Conservation (phyloP, 75 land plant genomes). For the Larix kaempferi region DNA sequence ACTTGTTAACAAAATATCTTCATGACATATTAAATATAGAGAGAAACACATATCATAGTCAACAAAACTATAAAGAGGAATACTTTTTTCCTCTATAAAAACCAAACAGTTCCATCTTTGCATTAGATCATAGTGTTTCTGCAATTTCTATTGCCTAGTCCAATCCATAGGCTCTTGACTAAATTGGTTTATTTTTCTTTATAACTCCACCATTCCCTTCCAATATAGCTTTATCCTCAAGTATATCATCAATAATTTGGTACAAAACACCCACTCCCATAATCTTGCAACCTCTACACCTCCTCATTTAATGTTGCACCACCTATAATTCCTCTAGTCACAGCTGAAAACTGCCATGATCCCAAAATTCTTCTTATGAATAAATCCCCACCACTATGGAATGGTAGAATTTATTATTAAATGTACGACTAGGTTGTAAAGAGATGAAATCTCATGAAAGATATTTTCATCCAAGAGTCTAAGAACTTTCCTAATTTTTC, state of each 20-base stretch:
- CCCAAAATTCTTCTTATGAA: constrained; percentile 59
- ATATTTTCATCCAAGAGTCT: no score
- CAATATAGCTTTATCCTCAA: constrained; percentile 11
- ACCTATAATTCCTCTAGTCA: constrained; percentile 58
- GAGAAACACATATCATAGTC: no score
- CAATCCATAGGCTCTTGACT: constrained; percentile 62
- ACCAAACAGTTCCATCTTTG: constrained; percentile 57
- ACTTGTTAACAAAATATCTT: no score
- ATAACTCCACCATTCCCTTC: constrained; percentile 33
- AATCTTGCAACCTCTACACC: constrained; percentile 36
- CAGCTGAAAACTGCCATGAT: constrained; percentile 68
- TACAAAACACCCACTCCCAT: constrained; percentile 74
- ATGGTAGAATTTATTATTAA: background rate
- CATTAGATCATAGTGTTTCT: constrained; percentile 47
- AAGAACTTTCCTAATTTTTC: no score
- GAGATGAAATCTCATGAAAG: no score
- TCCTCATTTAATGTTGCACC: constrained; percentile 59
- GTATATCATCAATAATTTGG: constrained; percentile 63
- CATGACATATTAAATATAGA: no score
- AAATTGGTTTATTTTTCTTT: constrained; percentile 34
- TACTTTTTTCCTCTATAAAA: constrained; percentile 40
- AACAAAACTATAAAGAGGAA: constrained; percentile 70
- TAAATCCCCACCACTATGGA: constrained; percentile 20
- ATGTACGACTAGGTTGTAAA: background rate
- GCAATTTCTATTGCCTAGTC: constrained; percentile 66